These are phyloP conservation scores for Cryptosporidium baileyi DNA, from an alignment of 169 alveolate species.

Conservation along the genomic window DNA sequence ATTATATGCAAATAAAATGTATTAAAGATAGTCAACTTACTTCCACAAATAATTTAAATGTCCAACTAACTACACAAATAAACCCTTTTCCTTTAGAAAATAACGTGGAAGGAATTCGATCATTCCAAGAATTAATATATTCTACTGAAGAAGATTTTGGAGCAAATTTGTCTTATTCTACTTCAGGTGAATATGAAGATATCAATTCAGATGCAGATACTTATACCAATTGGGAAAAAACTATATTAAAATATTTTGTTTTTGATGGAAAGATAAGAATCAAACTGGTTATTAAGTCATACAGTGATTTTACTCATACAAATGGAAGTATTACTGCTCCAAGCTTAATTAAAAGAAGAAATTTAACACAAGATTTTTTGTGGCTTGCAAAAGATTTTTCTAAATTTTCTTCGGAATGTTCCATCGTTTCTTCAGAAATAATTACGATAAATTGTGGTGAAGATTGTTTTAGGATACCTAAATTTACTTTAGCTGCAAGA, in stretches of 20 bases:
- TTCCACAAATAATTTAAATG: not conserved
- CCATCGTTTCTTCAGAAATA: not conserved
- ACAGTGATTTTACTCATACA: not conserved
- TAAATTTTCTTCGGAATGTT: conserved; percentile 10
- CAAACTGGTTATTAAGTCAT: conserved; percentile 4
- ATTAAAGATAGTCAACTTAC: not conserved
- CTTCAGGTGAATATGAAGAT: not conserved
- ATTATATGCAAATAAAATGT: conserved; percentile 19
- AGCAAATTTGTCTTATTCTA: too few species aligned
- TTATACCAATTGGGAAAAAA: conserved; percentile 24
- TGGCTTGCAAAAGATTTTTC: conserved; percentile 64
- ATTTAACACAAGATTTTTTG: not conserved
- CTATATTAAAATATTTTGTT: conserved; percentile 9
- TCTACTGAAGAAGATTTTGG: not conserved
- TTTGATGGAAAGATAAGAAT: conserved; percentile 26
- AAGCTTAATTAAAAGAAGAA: not conserved
- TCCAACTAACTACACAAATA: not conserved
- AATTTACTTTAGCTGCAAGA: conserved; percentile 63
- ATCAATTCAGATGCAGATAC: not conserved
- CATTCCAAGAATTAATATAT: not conserved
- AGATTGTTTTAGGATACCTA: conserved; percentile 23
- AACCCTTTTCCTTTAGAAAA: conserved; percentile 21
- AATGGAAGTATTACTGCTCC: conserved; percentile 11
- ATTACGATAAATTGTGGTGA: conserved; percentile 45
- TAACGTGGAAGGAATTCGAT: not conserved